phyloP scores from a whole-genome alignment of 2,329 filamentous ascomycete species.

The Nigrospora osmanthi region DNA sequence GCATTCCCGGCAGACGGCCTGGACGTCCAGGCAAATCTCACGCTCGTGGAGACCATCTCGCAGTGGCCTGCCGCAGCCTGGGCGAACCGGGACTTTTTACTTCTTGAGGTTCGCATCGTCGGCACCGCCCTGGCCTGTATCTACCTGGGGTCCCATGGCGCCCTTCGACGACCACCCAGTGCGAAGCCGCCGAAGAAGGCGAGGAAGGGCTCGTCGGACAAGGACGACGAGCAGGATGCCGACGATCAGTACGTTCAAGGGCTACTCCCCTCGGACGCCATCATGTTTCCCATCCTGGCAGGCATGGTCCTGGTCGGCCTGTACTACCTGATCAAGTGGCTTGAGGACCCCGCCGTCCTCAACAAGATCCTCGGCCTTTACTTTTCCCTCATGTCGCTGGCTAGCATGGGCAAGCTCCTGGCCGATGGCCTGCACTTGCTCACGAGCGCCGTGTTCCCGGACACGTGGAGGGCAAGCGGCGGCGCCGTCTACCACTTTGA shows the following conservation, averaged over 20 bases:
- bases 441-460: conserved; percentile 65
- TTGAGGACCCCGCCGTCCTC: conserved; percentile 71
- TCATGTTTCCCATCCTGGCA: conserved; percentile 76
- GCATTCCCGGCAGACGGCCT: conserved; percentile 16
- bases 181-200: conserved; percentile 53
- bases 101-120: conserved; percentile 40
- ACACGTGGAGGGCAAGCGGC: conserved; percentile 47
- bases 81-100: conserved; percentile 29
- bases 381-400: conserved; percentile 73
- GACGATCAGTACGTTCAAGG: conserved; percentile 51
- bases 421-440: conserved; percentile 62
- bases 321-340: conserved; percentile 84
- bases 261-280: conserved; percentile 68
- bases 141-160: conserved; percentile 77
- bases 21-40: conserved; percentile 10
- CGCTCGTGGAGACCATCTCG: conserved; percentile 18
- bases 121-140: conserved; percentile 73
- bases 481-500: conserved; percentile 39
- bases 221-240: conserved; percentile 45
- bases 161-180: conserved; percentile 74
- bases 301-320: conserved; percentile 64
- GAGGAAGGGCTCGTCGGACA: conserved; percentile 24
- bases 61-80: conserved; percentile 18
- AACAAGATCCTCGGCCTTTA: conserved; percentile 80
- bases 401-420: conserved; percentile 65